Evolutionary conservation across 257 asterid genomes (phyloP).

Genomic region (Solanum pinnatisectum): DNA sequence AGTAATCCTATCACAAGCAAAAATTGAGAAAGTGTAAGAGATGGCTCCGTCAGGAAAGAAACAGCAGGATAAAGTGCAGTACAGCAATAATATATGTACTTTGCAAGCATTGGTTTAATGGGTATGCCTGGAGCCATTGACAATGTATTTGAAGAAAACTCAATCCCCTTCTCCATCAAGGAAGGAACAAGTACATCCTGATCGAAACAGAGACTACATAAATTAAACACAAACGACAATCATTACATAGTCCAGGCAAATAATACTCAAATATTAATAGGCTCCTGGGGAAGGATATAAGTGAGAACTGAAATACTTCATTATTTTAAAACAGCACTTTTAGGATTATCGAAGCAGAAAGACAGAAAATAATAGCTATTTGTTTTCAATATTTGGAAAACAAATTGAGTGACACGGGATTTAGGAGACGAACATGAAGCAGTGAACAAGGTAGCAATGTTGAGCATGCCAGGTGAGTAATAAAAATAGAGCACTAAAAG

Average conservation of each 20-base stretch:
- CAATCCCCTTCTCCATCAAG: constrained; percentile 65
- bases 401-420: not conserved
- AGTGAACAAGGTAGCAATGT: not conserved
- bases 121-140: constrained; percentile 91
- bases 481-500: not conserved
- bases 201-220: constrained; percentile 1
- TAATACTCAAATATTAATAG: not conserved
- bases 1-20: constrained; percentile 44
- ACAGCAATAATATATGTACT: constrained; percentile 23
- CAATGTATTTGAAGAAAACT: constrained; percentile 54
- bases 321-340: not conserved
- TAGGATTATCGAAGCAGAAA: not conserved
- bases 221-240: not conserved
- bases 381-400: not conserved
- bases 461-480: not conserved
- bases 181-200: constrained; percentile 76
- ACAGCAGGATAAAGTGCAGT: not conserved
- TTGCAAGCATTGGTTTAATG: constrained; percentile 94
- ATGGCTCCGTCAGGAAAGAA: not conserved
- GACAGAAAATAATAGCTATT: not conserved
- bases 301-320: not conserved
- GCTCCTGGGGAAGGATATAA: not conserved
- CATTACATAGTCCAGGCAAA: not conserved
- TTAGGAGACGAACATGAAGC: not conserved
- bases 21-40: not conserved